Percentiles rank a stretch among this genome's conserved stretches.
Evolutionary conservation across 208 protist species (phyloP).

Genomic region (Angomonas deanei): DNA sequence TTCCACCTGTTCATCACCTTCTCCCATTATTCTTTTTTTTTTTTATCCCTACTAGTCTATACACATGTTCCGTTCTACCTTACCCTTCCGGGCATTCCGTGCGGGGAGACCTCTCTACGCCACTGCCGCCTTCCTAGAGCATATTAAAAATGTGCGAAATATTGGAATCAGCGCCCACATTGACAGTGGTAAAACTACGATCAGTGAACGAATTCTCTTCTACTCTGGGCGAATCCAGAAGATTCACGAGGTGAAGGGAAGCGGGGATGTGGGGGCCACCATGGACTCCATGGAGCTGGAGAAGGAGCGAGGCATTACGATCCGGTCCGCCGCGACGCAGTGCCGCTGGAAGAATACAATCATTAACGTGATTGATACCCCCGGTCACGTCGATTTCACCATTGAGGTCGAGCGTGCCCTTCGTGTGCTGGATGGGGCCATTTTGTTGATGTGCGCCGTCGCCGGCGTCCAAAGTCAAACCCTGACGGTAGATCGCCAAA

Average conservation of each 20-base stretch:
- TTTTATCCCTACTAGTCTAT: neutral
- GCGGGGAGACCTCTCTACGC: conserved; percentile 30
- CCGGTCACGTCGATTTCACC: conserved; percentile 99
- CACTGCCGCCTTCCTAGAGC: conserved; percentile 68
- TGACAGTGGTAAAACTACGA: conserved; percentile 98
- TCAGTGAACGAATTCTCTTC: conserved; percentile 98
- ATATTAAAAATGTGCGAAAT: conserved; percentile 85
- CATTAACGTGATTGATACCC: conserved; percentile 99
- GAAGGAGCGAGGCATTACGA: conserved; percentile 99
- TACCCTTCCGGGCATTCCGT: conserved; percentile 25
- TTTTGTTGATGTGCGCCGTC: conserved; percentile 96
- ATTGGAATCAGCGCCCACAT: conserved; percentile 99
- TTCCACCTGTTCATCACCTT: neutral
- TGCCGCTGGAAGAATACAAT: conserved; percentile 92
- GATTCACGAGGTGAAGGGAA: conserved; percentile 98
- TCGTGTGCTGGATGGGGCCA: conserved; percentile 97
- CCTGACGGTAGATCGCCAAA: conserved; percentile 98
- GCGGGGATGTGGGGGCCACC: conserved; percentile 97
- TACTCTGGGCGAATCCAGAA: conserved; percentile 95
- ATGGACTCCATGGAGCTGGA: conserved; percentile 99
- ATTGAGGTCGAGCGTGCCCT: conserved; percentile 98
- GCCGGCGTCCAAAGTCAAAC: conserved; percentile 97
- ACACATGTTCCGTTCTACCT: conserved; percentile 28
- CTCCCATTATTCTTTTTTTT: neutral
- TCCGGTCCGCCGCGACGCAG: conserved; percentile 98